phyloP scores from a whole-genome alignment of 805 yeast species.

The Pichia eremophila region DNA sequence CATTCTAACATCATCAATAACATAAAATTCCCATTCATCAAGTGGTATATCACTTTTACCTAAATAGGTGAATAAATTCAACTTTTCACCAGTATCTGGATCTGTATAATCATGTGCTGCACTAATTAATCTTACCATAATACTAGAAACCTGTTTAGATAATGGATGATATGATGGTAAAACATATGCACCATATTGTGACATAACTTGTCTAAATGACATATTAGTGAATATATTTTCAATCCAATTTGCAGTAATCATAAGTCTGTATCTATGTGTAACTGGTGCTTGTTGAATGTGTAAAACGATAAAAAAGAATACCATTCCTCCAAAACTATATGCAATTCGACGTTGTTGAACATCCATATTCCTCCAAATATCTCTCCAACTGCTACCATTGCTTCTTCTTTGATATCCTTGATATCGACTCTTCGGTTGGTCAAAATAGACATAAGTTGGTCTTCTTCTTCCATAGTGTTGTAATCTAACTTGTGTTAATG shows the following conservation, averaged over 20 bases:
- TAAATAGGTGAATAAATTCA: constrained; percentile 18
- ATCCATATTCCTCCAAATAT: constrained; percentile 5
- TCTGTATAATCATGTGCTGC: constrained; percentile 39
- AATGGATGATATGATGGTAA: constrained; percentile 59
- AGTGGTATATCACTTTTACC: constrained; percentile 20
- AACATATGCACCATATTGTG: constrained; percentile 41
- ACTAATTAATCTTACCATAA: constrained; percentile 57
- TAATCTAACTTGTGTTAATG: not conserved
- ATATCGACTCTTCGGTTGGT: constrained; percentile 3
- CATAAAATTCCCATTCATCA: constrained; percentile 69
- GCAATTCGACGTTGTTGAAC: constrained; percentile 8
- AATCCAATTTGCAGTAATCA: constrained; percentile 59
- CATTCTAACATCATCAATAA: constrained; percentile 49
- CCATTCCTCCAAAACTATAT: constrained; percentile 7
- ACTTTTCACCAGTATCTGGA: constrained; percentile 23
- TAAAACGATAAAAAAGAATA: constrained; percentile 32
- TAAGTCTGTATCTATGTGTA: constrained; percentile 60
- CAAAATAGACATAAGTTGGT: constrained; percentile 16
- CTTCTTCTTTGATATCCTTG: not conserved
- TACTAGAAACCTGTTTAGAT: constrained; percentile 41
- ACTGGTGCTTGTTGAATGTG: constrained; percentile 75
- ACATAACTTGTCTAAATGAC: constrained; percentile 52
- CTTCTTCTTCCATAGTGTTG: not conserved
- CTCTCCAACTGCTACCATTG: not conserved
- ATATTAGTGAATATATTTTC: constrained; percentile 56